Conservation (phyloP, 805 yeast genomes). For the Wickerhamomyces queroliae region DNA sequence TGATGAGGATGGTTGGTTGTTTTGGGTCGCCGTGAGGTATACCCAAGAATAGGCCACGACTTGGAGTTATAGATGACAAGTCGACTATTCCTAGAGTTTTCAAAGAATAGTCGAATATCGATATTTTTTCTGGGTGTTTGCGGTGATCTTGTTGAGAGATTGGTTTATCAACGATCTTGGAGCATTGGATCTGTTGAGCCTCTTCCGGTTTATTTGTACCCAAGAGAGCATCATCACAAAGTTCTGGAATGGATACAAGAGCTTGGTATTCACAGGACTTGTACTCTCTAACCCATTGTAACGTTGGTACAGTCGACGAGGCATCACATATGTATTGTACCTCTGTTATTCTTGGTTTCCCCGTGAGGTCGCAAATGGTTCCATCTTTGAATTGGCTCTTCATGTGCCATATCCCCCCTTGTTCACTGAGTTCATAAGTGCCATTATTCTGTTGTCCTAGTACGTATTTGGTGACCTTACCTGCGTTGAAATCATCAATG, state of each 20-base stretch:
- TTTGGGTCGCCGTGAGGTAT: neutral
- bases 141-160: neutral
- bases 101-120: neutral
- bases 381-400: slow-evolving; percentile 11
- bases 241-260: slow-evolving; percentile 14
- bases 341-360: slow-evolving; percentile 15
- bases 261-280: slow-evolving; percentile 19
- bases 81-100: neutral
- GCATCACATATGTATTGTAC: slow-evolving; percentile 19
- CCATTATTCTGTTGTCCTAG: slow-evolving; percentile 5
- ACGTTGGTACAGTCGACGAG: neutral
- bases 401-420: slow-evolving; percentile 7
- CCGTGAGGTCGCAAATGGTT: slow-evolving; percentile 20
- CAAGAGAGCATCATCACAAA: slow-evolving; percentile 18
- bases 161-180: neutral
- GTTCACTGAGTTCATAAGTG: slow-evolving; percentile 3
- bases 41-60: neutral
- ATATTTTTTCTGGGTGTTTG: neutral
- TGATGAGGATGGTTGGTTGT: neutral
- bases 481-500: neutral
- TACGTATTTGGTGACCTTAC: neutral
- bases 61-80: neutral
- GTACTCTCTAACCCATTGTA: slow-evolving; percentile 13
- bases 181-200: slow-evolving; percentile 1
- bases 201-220: slow-evolving; percentile 1